Base-by-base conservation (phyloP, 805 yeast species). In the Kuraishia cidri region DNA sequence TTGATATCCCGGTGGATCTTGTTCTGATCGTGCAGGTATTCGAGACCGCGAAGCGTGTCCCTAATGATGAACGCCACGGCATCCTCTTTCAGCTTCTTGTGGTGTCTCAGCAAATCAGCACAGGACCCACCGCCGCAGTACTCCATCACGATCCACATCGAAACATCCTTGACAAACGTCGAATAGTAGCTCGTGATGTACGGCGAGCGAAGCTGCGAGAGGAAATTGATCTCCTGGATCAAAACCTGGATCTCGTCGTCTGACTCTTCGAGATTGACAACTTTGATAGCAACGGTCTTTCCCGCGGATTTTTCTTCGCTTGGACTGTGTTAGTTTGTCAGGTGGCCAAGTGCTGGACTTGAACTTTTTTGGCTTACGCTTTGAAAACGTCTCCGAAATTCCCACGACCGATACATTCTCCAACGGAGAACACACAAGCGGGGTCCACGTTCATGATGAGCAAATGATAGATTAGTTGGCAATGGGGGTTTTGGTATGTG, bases 101-200 rank as follows among this genome's bases (percentile, higher is more conserved):
- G 70, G 31, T 64, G 62, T 46, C 67, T 74, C 26, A 90, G 48
- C 35, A 86, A 63, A 46, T 83, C 94, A 2, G 81, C 67, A 53
- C 95, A 83, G 1, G 96, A 84, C 0, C 97, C 96, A 19, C 94
- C 97, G 9, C 90, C 95, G 55, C 97, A 92, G 49, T 72, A 86
- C 52, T 90, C 98, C 96, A 92, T 85, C 4, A 79, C 79, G 30
- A 90, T 83, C 80, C 87, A 88, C 74, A 92, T 73, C 5, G 73
- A 66, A 27, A 75, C 73, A 28, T 75, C 85, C 28, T 66, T 62
- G 4, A 80, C 53, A 46, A 75, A 72, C 1, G 95, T 76, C 30
- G 75, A 77, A 45, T 60, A 66, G 48, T 77, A 76, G 26, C 66
- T 64, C 2, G 92, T 85, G 33, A 92, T 75, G 45, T 70, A 72